These are phyloP conservation scores for Volutella citrinella DNA, from an alignment of 2,329 filamentous ascomycete species.

Conservation along the genomic window DNA sequence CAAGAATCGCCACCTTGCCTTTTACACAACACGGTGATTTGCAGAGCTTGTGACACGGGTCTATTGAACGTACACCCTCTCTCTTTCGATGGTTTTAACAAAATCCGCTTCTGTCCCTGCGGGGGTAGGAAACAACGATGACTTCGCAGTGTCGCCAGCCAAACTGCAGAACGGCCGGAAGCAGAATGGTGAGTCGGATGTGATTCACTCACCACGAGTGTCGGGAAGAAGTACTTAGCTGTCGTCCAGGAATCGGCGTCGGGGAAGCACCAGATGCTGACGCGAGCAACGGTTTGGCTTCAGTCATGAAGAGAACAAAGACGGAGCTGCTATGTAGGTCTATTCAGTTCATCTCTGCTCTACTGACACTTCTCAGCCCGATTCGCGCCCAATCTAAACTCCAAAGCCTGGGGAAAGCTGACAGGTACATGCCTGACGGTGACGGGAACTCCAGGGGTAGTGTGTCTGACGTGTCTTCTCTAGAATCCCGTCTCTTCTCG, in stretches of 20 bases:
- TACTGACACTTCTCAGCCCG: conserved; percentile 4
- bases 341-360: not conserved
- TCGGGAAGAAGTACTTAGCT: too few relatives aligned
- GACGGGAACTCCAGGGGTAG: not conserved
- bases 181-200: not conserved
- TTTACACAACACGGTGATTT: too few relatives aligned
- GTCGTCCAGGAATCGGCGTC: too few relatives aligned
- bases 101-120: conserved; percentile 10
- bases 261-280: not conserved
- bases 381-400: conserved; percentile 1
- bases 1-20: too few relatives aligned
- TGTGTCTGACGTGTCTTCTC: not conserved
- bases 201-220: too few relatives aligned
- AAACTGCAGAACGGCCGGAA: not conserved
- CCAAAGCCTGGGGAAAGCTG: conserved; percentile 7
- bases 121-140: not conserved
- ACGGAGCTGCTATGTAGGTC: conserved; percentile 8
- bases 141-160: not conserved
- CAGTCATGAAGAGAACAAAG: conserved; percentile 9
- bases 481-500: conserved; percentile 7
- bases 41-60: too few relatives aligned
- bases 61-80: too few relatives aligned
- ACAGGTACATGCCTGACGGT: not conserved
- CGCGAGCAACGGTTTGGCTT: not conserved
- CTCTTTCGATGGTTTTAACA: too few relatives aligned